phyloP scores from a whole-genome alignment of 345 rosid species.

The Theobroma cacao region DNA sequence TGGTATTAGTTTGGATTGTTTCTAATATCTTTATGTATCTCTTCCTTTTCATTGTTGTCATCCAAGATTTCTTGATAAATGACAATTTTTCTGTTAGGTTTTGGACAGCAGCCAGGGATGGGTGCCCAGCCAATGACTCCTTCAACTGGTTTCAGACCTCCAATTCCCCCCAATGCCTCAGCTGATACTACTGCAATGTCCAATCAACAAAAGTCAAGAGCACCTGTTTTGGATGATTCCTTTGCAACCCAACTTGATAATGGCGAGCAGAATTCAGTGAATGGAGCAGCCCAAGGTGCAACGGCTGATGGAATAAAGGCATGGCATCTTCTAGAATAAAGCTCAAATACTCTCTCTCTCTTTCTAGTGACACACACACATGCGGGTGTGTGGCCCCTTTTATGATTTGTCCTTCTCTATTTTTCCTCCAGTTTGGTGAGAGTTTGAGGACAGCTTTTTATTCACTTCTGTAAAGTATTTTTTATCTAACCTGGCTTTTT shows the following conservation, averaged over 20 bases:
- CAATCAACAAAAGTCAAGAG: slow-evolving; percentile 55
- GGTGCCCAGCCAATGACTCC: slow-evolving; percentile 53
- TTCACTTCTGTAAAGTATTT: too few relatives aligned
- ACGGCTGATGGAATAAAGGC: slow-evolving; percentile 59
- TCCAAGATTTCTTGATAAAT: slow-evolving; percentile 17
- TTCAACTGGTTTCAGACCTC: slow-evolving; percentile 66
- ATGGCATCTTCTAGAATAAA: background rate
- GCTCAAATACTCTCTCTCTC: background rate
- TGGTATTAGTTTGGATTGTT: slow-evolving; percentile 44
- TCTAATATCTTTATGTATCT: slow-evolving; percentile 16
- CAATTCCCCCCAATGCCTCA: slow-evolving; percentile 42
- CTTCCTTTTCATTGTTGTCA: slow-evolving; percentile 19
- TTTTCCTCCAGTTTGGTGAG: background rate
- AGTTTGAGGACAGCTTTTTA: background rate
- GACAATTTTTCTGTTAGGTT: slow-evolving; percentile 43
- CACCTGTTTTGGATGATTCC: slow-evolving; percentile 49
- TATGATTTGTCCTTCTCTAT: background rate
- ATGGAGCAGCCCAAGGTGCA: slow-evolving; percentile 44
- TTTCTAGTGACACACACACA: background rate
- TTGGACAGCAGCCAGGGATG: slow-evolving; percentile 58
- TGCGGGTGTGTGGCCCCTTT: background rate
- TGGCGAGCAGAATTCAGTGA: slow-evolving; percentile 36
- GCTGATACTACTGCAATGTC: slow-evolving; percentile 36
- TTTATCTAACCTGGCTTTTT: background rate
- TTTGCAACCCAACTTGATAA: slow-evolving; percentile 52